Evolutionary conservation across 1,284 basidiomycete genomes (phyloP).

Genomic region (Anthracocystis walkeri): DNA sequence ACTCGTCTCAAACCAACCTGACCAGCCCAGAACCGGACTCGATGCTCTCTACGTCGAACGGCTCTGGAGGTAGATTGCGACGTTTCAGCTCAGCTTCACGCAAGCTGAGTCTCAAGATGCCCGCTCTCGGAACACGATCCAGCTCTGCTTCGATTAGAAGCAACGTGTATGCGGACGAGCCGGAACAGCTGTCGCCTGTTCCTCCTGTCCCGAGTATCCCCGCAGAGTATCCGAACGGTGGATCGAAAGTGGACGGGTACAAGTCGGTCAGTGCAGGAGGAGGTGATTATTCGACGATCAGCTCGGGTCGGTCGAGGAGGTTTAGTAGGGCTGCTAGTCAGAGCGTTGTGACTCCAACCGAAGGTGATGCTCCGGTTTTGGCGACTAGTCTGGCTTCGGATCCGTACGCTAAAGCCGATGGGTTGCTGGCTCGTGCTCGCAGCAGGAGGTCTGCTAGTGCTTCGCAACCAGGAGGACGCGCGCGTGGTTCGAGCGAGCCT

Average conservation of each 20-base stretch:
- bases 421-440: slow-evolving; percentile 33
- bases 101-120: slow-evolving; percentile 52
- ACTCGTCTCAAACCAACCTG: slow-evolving; percentile 45
- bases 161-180: slow-evolving; percentile 27
- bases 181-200: slow-evolving; percentile 13
- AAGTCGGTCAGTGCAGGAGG: slow-evolving; percentile 30
- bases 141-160: slow-evolving; percentile 28
- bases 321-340: slow-evolving; percentile 29
- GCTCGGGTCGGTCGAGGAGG: slow-evolving; percentile 22
- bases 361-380: neutral
- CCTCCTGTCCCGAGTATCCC: slow-evolving; percentile 33
- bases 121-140: slow-evolving; percentile 16
- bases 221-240: slow-evolving; percentile 11
- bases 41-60: slow-evolving; percentile 1
- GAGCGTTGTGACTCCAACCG: slow-evolving; percentile 3
- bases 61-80: slow-evolving; percentile 19
- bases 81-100: slow-evolving; percentile 44
- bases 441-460: slow-evolving; percentile 19
- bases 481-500: slow-evolving; percentile 21
- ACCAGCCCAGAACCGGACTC: slow-evolving; percentile 19
- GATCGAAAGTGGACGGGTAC: slow-evolving; percentile 16
- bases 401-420: slow-evolving; percentile 42
- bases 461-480: neutral
- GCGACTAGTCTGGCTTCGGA: slow-evolving; percentile 8
- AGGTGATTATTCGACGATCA: neutral